Conservation (phyloP, 257 asterid genomes). For the Prunella vulgaris region DNA sequence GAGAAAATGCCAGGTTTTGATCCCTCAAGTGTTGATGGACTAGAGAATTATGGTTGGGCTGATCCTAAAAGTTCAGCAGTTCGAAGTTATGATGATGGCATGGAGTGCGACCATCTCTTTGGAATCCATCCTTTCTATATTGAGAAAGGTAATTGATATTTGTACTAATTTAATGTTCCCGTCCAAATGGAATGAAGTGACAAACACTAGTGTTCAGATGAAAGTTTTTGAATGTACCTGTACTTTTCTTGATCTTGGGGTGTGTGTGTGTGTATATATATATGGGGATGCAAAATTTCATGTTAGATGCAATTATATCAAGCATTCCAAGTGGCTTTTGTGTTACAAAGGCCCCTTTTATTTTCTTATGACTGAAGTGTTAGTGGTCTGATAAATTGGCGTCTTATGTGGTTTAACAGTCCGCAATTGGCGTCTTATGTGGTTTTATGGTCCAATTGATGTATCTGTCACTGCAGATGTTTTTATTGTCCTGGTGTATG, state of each 20-base stretch:
- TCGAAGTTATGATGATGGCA: conserved; percentile 32
- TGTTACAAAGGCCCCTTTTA: no score
- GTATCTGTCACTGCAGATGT: no score
- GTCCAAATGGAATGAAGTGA: background rate
- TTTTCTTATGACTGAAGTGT: no score
- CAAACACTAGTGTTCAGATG: background rate
- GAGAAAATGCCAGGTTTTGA: conserved; percentile 40
- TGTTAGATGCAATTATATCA: no score
- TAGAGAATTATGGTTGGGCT: conserved; percentile 70
- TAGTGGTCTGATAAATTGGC: no score
- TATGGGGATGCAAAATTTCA: no score
- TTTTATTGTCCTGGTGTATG: no score
- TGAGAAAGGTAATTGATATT: conserved; percentile 56
- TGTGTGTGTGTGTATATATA: no score
- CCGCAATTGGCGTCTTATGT: no score
- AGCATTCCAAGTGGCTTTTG: no score
- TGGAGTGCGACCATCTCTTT: conserved; percentile 58
- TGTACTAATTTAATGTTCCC: background rate
- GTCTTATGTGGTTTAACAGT: no score
- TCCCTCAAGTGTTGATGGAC: conserved; percentile 36
- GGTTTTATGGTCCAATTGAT: no score
- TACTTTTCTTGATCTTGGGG: background rate
- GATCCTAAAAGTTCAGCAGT: conserved; percentile 41
- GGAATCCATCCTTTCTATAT: conserved; percentile 94
- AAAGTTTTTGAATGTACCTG: background rate